Percentiles rank a stretch among this genome's conserved stretches.
These are phyloP conservation scores for Lecanosticta acicola DNA, from an alignment of 2,329 filamentous ascomycete species.

Conservation along the genomic window DNA sequence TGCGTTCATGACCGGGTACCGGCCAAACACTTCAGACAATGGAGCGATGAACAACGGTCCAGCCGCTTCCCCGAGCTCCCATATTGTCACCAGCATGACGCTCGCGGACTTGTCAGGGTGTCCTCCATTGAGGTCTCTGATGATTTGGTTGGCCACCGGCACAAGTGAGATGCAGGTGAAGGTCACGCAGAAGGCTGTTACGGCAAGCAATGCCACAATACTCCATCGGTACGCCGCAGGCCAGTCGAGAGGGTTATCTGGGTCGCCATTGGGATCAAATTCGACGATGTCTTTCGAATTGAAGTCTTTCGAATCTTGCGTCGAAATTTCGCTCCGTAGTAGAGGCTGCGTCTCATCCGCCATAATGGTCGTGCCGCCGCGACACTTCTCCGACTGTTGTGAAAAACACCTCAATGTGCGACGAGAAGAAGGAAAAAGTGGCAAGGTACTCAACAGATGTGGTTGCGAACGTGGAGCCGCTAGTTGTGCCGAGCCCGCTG, in stretches of 20 bases:
- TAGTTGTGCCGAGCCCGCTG: background rate
- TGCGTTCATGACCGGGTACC: conserved; percentile 35
- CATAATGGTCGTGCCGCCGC: background rate
- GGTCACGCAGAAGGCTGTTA: conserved; percentile 39
- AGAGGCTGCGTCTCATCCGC: conserved; percentile 17
- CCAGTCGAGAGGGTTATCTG: conserved; percentile 53
- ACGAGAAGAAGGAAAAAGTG: background rate
- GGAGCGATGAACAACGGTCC: conserved; percentile 44
- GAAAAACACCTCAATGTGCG: background rate
- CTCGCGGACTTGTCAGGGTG: conserved; percentile 19
- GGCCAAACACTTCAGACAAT: conserved; percentile 41
- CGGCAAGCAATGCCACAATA: conserved; percentile 49
- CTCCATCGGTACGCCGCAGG: conserved; percentile 45
- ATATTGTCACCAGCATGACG: conserved; percentile 44
- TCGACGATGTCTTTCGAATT: conserved; percentile 33
- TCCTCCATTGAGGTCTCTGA: conserved; percentile 22
- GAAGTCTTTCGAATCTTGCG: conserved; percentile 8
- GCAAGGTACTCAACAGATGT: conserved; percentile 1
- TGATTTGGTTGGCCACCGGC: conserved; percentile 26
- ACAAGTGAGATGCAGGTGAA: conserved; percentile 31
- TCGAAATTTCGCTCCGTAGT: conserved; percentile 4
- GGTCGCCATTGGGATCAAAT: conserved; percentile 43
- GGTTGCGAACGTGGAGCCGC: conserved; percentile 1
- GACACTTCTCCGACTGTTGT: background rate
- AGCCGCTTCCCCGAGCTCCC: conserved; percentile 46